A percentile compares a stretch with the other conserved stretches of the same genome.
Conservation (phyloP, 805 yeast genomes). For the Saccharomycopsis microspora region DNA sequence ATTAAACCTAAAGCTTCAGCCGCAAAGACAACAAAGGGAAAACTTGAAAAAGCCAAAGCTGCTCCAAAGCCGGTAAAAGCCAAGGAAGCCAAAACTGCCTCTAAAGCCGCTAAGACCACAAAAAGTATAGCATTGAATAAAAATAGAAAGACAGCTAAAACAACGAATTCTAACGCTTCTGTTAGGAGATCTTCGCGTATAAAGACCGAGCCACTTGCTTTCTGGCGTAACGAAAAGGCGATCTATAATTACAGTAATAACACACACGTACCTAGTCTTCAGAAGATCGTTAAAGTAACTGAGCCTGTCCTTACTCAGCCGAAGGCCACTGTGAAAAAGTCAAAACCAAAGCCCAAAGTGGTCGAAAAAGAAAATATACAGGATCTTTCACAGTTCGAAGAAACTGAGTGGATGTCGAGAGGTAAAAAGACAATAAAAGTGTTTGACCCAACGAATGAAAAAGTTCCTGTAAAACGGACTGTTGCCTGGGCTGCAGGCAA, state of each 20-base stretch:
- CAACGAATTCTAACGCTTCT: slow-evolving; percentile 20
- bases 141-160: slow-evolving; percentile 8
- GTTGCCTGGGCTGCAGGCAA: slow-evolving; percentile 60
- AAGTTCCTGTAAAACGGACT: slow-evolving; percentile 27
- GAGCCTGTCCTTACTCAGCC: not conserved
- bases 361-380: slow-evolving; percentile 8
- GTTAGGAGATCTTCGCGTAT: slow-evolving; percentile 56
- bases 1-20: not conserved
- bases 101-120: not conserved
- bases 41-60: not conserved
- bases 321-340: not conserved
- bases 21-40: not conserved
- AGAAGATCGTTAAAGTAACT: slow-evolving; percentile 39
- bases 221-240: slow-evolving; percentile 74
- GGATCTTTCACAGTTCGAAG: slow-evolving; percentile 17
- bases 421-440: slow-evolving; percentile 36
- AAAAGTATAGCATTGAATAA: slow-evolving; percentile 6
- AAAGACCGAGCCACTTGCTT: slow-evolving; percentile 61
- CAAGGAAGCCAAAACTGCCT: not conserved
- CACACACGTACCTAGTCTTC: slow-evolving; percentile 43
- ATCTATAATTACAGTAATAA: slow-evolving; percentile 36
- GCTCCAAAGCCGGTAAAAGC: not conserved
- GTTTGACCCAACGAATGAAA: slow-evolving; percentile 36
- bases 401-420: slow-evolving; percentile 37
- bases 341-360: not conserved